phyloP scores from a whole-genome alignment of 352 stramenopile species.

The Pythium aphanidermatum region DNA sequence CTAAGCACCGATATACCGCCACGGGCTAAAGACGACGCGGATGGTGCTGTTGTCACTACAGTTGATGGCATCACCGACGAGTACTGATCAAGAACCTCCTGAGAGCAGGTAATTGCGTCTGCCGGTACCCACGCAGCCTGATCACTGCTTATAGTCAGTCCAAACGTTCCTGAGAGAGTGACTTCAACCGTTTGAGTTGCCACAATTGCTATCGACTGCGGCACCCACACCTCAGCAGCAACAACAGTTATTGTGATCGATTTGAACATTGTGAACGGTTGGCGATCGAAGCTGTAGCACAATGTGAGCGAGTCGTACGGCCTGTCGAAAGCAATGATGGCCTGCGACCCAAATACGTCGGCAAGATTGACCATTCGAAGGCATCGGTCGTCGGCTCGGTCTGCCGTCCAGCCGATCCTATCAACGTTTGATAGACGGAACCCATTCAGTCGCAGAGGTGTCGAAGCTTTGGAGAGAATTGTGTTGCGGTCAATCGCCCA shows the following conservation, averaged over 20 bases:
- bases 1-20: slow-evolving; percentile 28
- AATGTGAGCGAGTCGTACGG: slow-evolving; percentile 34
- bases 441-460: slow-evolving; percentile 33
- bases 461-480: slow-evolving; percentile 38
- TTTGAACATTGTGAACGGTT: slow-evolving; percentile 49
- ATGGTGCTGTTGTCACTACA: slow-evolving; percentile 22
- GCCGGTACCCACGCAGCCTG: slow-evolving; percentile 59
- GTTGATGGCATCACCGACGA: slow-evolving; percentile 33
- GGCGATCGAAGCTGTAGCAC: slow-evolving; percentile 60
- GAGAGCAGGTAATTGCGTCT: slow-evolving; percentile 31
- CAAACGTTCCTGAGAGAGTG: slow-evolving; percentile 47
- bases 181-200: slow-evolving; percentile 33
- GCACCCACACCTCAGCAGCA: slow-evolving; percentile 47
- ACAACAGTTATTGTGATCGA: slow-evolving; percentile 28
- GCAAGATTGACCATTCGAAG: slow-evolving; percentile 27
- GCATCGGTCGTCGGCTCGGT: slow-evolving; percentile 24
- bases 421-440: slow-evolving; percentile 47
- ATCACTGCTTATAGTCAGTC: slow-evolving; percentile 44
- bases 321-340: slow-evolving; percentile 23
- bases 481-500: slow-evolving; percentile 31
- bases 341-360: slow-evolving; percentile 25
- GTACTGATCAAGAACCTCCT: slow-evolving; percentile 24
- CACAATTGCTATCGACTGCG: slow-evolving; percentile 40
- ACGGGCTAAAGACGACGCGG: slow-evolving; percentile 26
- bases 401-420: slow-evolving; percentile 46